phyloP scores from a whole-genome alignment of 2,329 filamentous ascomycete species.

The Curvularia eragrostidis region DNA sequence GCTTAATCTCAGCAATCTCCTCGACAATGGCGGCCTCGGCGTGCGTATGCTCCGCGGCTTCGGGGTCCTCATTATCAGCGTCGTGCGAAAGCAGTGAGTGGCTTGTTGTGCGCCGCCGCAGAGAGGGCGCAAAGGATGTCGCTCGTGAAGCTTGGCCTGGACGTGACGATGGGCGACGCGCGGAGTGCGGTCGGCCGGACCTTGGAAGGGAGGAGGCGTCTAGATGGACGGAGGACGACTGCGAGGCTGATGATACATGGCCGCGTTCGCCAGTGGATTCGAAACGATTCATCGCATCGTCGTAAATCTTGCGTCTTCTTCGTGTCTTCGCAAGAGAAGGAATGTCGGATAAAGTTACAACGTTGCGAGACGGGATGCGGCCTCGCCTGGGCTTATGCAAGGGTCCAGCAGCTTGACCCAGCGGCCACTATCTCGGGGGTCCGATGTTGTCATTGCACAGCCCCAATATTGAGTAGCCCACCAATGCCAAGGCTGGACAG shows the following conservation, averaged over 20 bases:
- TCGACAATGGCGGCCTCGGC: constrained; percentile 80
- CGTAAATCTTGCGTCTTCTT: background rate
- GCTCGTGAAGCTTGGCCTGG: constrained; percentile 35
- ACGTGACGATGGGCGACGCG: constrained; percentile 42
- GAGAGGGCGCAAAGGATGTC: constrained; percentile 60
- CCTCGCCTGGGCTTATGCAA: constrained; percentile 9
- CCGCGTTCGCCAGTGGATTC: constrained; percentile 12
- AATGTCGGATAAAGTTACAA: background rate
- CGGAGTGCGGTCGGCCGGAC: constrained; percentile 55
- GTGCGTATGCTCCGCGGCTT: constrained; percentile 56
- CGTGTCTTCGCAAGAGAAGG: constrained; percentile 4
- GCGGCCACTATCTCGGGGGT: constrained; percentile 15
- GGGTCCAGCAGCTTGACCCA: constrained; percentile 13
- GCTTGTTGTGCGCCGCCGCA: constrained; percentile 68
- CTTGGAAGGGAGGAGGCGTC: constrained; percentile 24
- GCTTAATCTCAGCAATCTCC: constrained; percentile 96
- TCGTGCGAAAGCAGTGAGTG: constrained; percentile 69
- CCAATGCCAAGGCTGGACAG: background rate
- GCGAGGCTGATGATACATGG: constrained; percentile 5
- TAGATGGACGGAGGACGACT: background rate
- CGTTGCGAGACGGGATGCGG: constrained; percentile 2
- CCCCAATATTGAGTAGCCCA: background rate
- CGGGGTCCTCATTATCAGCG: constrained; percentile 66
- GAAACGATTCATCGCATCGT: constrained; percentile 56
- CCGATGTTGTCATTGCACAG: constrained; percentile 12